Base-by-base conservation (phyloP, 2,329 filamentous ascomycete species). In the Fusarium buxicola region DNA sequence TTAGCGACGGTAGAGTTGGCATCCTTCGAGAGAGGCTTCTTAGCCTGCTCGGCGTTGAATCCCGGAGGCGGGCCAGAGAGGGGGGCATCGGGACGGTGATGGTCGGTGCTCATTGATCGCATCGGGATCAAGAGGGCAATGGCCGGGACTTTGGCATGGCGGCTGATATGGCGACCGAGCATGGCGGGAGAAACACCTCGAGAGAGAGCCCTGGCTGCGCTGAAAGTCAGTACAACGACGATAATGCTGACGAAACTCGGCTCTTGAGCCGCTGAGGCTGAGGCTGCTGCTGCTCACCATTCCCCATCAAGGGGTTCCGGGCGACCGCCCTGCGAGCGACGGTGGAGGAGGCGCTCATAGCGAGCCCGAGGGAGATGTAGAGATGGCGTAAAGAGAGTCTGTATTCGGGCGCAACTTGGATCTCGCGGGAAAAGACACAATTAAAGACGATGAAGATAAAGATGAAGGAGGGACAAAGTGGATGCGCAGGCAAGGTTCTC, bases 11-110 rank as follows among this genome's bases (percentile, higher is more conserved):
- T 63, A 16, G 76, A 69, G 32, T 70, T 65, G 27, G 73, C 70
- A 52, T 89, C 86, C 71, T 86, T 86, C 3, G 87, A 78, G 43
- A 95, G 81, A 11, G 93, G 91, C 75, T 93, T 94, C 85, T 93
- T 94, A 68, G 94, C 94, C 80, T 92, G 84, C 72, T 94, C 89
- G n/a, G 91, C 82, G 74, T 95, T 94, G 82, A 97, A 97, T 25
- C 94, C 94, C 12, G 93, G 94, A 55, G 94, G 94, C 39, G 92
- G 94, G 44, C 86, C 88, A 51, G 84, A 81, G 47, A 84, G 80
- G 31, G 77, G 76, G 24, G 78, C 74, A 58, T 82, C 78, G 49
- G 82, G 75, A 53, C 80, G 80, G 73, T 87, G 85, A 63, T 85
- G 82, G 56, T 88, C 85, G 68, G 87, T 89, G 41, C 83, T 81